phyloP scores from a whole-genome alignment of 306 rosid species.

The Pyrus communis region DNA sequence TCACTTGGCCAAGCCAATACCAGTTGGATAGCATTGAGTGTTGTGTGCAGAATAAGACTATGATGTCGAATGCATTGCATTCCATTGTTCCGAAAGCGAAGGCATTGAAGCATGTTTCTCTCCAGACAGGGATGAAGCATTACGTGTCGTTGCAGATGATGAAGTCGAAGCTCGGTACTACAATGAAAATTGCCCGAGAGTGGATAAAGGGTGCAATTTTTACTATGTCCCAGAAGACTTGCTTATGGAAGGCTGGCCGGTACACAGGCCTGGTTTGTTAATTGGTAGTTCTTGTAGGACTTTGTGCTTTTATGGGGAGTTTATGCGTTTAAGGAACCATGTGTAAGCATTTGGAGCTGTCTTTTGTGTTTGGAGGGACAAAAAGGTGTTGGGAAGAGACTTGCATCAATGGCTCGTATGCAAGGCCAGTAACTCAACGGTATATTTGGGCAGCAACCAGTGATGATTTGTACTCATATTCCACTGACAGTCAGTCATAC shows the following conservation, averaged over 20 bases:
- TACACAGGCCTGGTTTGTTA: conserved; percentile 77
- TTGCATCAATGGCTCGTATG: conserved; percentile 77
- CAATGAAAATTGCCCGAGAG: conserved; percentile 58
- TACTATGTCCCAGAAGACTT: conserved; percentile 77
- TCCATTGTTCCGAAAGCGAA: conserved; percentile 40
- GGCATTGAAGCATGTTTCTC: conserved; percentile 63
- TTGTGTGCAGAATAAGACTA: conserved; percentile 54
- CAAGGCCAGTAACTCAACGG: conserved; percentile 83
- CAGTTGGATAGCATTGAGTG: conserved; percentile 49
- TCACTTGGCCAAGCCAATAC: conserved; percentile 87
- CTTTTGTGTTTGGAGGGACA: conserved; percentile 80
- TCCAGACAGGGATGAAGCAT: conserved; percentile 90
- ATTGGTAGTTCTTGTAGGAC: conserved; percentile 64
- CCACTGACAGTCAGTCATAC: conserved; percentile 44
- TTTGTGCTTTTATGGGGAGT: conserved; percentile 60
- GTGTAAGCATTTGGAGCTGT: conserved; percentile 51
- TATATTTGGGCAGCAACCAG: conserved; percentile 75
- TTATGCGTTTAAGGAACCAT: conserved; percentile 76
- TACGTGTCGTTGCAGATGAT: conserved; percentile 48
- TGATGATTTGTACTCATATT: neutral
- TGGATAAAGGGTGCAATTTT: conserved; percentile 36
- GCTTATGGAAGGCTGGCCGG: conserved; percentile 52
- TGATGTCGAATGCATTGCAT: conserved; percentile 67
- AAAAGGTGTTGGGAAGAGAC: conserved; percentile 72
- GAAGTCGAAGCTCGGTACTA: conserved; percentile 17